These are phyloP conservation scores for Spergularia azorica DNA, from an alignment of 179 eudicot genomes.

Conservation along the genomic window DNA sequence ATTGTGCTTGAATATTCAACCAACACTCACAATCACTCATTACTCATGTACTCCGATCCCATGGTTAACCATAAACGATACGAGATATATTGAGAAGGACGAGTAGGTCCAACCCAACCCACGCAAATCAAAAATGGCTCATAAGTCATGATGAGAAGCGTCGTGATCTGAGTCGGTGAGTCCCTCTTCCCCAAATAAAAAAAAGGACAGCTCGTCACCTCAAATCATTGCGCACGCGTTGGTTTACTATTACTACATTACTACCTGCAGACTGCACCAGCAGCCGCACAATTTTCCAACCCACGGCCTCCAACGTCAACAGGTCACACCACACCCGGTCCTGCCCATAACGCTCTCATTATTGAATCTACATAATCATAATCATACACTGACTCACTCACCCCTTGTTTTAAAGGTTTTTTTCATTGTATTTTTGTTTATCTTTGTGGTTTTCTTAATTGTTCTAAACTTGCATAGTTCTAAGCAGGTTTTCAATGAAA, in stretches of 20 bases:
- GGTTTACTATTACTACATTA: neutral
- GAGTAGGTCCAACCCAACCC: slow-evolving; percentile 16
- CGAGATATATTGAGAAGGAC: neutral
- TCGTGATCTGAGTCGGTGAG: slow-evolving; percentile 9
- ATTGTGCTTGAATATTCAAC: no score
- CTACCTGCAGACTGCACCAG: neutral
- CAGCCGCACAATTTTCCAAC: slow-evolving; percentile 25
- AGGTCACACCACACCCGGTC: neutral
- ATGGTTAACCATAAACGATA: neutral
- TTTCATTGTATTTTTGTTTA: no score
- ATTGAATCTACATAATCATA: neutral
- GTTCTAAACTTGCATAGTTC: no score
- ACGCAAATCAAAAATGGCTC: slow-evolving; percentile 14
- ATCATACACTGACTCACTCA: neutral
- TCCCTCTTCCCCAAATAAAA: slow-evolving; percentile 21
- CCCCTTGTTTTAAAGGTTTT: neutral
- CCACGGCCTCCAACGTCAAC: slow-evolving; percentile 20
- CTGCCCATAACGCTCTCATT: neutral
- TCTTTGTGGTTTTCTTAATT: no score
- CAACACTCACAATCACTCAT: no score
- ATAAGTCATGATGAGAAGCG: slow-evolving; percentile 17
- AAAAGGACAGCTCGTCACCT: slow-evolving; percentile 13
- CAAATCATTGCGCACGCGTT: slow-evolving; percentile 37
- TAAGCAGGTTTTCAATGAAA: no score
- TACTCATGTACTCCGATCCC: no score